phyloP scores from a whole-genome alignment of 768 basidiomycete species.

The Collybia nuda region DNA sequence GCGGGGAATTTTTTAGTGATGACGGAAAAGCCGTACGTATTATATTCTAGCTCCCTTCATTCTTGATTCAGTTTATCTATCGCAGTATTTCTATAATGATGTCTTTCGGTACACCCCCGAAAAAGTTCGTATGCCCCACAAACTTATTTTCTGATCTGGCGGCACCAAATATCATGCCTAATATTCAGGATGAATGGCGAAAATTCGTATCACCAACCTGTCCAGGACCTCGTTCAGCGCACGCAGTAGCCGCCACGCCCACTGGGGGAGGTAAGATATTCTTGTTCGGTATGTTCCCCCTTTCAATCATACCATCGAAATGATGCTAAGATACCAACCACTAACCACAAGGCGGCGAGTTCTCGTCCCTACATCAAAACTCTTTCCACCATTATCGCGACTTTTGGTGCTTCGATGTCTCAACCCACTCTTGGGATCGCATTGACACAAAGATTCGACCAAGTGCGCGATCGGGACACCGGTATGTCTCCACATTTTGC shows the following conservation, averaged over 20 bases:
- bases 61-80: neutral
- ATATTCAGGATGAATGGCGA: conserved; percentile 79
- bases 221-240: conserved; percentile 87
- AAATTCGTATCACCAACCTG: conserved; percentile 81
- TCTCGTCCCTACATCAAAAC: conserved; percentile 79
- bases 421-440: conserved; percentile 80
- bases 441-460: conserved; percentile 85
- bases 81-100: conserved; percentile 83
- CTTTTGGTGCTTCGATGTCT: conserved; percentile 85
- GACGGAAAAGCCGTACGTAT: conserved; percentile 71
- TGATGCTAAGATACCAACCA: neutral
- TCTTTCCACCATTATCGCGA: conserved; percentile 88
- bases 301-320: neutral
- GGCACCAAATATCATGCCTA: neutral
- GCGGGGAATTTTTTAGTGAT: conserved; percentile 86
- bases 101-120: conserved; percentile 85
- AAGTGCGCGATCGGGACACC: conserved; percentile 79
- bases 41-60: neutral
- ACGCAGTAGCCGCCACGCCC: conserved; percentile 74
- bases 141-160: neutral
- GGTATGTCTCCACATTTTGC: conserved; percentile 39
- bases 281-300: conserved; percentile 58
- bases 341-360: conserved; percentile 69
- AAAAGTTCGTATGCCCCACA: conserved; percentile 45
- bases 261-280: conserved; percentile 85